These are phyloP conservation scores for Talaromyces piceae DNA, from an alignment of 2,329 filamentous ascomycete genomes.

Conservation along the genomic window DNA sequence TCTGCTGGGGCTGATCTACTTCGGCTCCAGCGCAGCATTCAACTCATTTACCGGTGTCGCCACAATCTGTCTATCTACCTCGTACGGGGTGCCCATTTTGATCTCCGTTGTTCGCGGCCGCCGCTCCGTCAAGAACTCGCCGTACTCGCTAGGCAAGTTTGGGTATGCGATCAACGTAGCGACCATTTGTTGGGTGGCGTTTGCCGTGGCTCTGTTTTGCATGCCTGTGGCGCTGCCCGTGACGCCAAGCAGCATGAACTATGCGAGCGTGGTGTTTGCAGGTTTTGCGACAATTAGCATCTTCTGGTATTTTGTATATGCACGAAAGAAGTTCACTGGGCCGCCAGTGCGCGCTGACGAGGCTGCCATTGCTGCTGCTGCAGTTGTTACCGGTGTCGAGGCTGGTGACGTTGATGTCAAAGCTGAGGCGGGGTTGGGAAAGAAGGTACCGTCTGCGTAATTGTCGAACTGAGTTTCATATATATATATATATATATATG, in stretches of 20 bases:
- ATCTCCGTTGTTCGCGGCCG: conserved; percentile 62
- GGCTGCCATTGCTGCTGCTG: conserved; percentile 9
- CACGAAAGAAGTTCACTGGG: conserved; percentile 57
- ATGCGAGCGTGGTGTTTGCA: conserved; percentile 59
- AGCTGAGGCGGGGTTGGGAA: too few species aligned
- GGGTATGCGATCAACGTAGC: conserved; percentile 61
- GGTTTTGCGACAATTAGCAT: conserved; percentile 55
- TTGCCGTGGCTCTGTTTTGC: conserved; percentile 67
- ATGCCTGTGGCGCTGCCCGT: conserved; percentile 61
- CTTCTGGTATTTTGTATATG: conserved; percentile 57
- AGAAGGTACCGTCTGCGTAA: not conserved
- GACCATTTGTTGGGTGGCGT: conserved; percentile 62
- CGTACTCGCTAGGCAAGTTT: conserved; percentile 61
- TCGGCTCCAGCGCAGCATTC: conserved; percentile 69
- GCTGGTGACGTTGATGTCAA: conserved; percentile 21
- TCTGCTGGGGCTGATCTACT: conserved; percentile 69
- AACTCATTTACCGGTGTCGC: conserved; percentile 73
- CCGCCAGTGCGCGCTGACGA: conserved; percentile 35
- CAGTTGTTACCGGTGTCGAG: conserved; percentile 21
- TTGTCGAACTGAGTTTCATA: too few species aligned
- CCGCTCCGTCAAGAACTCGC: conserved; percentile 57
- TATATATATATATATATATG: too few species aligned
- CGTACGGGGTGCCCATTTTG: conserved; percentile 68
- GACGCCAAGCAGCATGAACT: conserved; percentile 54
- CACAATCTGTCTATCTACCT: conserved; percentile 68